Conservation (phyloP, 2,329 filamentous ascomycete species). For the Exophiala bonariae region DNA sequence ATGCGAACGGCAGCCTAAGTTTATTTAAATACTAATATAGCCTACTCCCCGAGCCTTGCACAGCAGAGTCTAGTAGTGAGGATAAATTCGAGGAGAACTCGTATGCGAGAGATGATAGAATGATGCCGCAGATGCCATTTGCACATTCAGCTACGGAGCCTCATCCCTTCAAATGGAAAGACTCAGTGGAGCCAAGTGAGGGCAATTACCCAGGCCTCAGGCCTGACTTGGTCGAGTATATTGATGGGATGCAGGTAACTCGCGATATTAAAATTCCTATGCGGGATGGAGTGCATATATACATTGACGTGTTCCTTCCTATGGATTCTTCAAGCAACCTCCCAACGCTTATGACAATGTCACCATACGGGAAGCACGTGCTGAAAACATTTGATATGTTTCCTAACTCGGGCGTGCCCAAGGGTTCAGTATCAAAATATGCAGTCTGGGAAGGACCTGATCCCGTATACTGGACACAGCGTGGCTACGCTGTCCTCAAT, state of each 20-base stretch:
- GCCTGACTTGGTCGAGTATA: neutral
- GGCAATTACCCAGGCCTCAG: slow-evolving; percentile 8
- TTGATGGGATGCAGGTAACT: slow-evolving; percentile 6
- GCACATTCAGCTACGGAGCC: no score
- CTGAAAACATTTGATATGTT: slow-evolving; percentile 7
- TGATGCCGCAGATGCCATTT: no score
- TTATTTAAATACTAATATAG: no score
- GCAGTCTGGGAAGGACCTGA: slow-evolving; percentile 62
- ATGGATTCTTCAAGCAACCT: slow-evolving; percentile 24
- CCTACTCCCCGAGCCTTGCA: no score
- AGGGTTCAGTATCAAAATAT: slow-evolving; percentile 55
- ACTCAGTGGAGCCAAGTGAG: slow-evolving; percentile 1
- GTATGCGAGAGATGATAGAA: no score
- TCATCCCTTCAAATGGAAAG: neutral
- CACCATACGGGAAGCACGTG: slow-evolving; percentile 66
- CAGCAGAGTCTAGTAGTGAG: no score
- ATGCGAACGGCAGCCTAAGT: no score
- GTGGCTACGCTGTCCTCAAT: slow-evolving; percentile 57
- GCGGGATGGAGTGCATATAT: slow-evolving; percentile 6
- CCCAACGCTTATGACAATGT: slow-evolving; percentile 69
- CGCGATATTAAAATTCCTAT: slow-evolving; percentile 7
- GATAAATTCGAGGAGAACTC: no score
- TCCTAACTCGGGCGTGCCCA: neutral
- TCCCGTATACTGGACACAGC: slow-evolving; percentile 55
- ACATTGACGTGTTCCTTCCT: slow-evolving; percentile 1